A percentile compares a stretch with the other conserved stretches of the same genome.
phyloP scores from a whole-genome alignment of 352 stramenopile genomes.

The Pelagophyceae sp. region DNA sequence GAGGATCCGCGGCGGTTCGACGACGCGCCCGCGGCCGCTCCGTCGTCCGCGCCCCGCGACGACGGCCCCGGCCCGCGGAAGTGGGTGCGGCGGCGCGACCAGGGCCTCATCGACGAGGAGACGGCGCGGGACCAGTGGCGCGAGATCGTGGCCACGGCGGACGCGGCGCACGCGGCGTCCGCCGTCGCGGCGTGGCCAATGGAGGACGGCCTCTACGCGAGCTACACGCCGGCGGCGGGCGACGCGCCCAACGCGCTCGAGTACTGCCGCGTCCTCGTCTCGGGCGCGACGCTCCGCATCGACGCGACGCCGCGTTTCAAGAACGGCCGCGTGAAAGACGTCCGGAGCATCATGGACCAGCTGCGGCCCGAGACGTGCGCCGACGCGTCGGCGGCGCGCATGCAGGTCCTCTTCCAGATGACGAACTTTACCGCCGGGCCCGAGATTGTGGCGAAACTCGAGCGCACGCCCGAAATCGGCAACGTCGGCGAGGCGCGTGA shows the following conservation, averaged over 20 bases:
- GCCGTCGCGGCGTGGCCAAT: background rate
- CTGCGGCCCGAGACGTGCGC: background rate
- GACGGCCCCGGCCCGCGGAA: background rate
- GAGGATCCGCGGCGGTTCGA: background rate
- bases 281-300: background rate
- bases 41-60: background rate
- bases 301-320: background rate
- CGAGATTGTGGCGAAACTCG: background rate
- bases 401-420: background rate
- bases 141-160: background rate
- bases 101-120: background rate
- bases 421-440: background rate
- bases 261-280: background rate
- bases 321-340: background rate
- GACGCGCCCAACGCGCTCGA: background rate
- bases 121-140: constrained; percentile 8
- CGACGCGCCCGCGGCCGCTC: background rate
- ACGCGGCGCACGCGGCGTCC: background rate
- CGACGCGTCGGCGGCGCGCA: background rate
- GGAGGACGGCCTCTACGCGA: constrained; percentile 1
- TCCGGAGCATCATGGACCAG: background rate
- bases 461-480: background rate
- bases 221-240: background rate
- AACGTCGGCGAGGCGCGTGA: background rate
- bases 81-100: background rate